Evolutionary conservation across 2,329 filamentous ascomycete genomes (phyloP), one percentile per base, ranked within the genome.

Genomic region (Tolypocladium sp.): DNA sequence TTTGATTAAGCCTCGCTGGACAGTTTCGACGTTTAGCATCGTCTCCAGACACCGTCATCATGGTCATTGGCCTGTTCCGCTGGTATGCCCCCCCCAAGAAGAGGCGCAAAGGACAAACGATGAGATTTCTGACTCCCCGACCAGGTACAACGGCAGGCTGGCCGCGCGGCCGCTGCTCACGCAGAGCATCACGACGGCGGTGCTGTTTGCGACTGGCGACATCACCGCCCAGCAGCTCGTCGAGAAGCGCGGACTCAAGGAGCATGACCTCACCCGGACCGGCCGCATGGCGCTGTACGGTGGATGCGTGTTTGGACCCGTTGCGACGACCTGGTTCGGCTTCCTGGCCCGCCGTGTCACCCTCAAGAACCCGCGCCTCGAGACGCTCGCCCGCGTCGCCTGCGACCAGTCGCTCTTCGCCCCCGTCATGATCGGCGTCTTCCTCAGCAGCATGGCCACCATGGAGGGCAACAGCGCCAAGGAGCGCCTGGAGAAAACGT

Each of bases 121-220:
- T 2, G 10, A 22, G 30, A 52, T 9, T 37, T 17, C 58, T 65
- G 57, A 67, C 65, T 46, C 57, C 54, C 53, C 27, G 58, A 52
- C 67, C 67, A 90, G 92, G 92, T 97, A 97, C 79, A 91, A 95
- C 76, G 81, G 85, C 70, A 89, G 85, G 74, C 81, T 97, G 71
- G 87, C 89, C 67, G 83, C 86, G 68, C 85, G 90, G 70, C 93
- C 93, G 61, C 79, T 97, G 67, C 84, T 97, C 69, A 97, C 93
- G 13, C 91, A 96, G 79, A 90, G 88, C 71, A 78, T 96, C 67
- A 96, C 92, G 59, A 97, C 93, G 44, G 89, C 91, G 55, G 83
- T 97, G 61, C 87, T 99, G 63, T 99, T 97, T 73, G 92, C 89
- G 60, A 90, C 92, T 17, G 94, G 94, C 68, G 94, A 99, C 77